Base-by-base conservation (phyloP, 441 rosid species). In the Omphalea diandra region DNA sequence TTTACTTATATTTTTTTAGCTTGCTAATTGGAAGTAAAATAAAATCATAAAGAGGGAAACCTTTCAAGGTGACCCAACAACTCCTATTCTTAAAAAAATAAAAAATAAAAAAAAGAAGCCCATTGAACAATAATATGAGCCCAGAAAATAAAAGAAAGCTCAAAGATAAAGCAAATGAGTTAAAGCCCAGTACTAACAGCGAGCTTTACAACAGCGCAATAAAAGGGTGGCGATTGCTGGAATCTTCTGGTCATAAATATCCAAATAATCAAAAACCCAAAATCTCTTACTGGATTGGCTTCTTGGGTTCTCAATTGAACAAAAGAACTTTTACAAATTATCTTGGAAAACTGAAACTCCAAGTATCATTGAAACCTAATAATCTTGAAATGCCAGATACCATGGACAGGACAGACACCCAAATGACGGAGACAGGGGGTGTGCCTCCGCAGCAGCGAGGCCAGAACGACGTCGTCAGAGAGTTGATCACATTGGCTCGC, bases 401-500 rank as follows among this genome's bases (percentile, higher is more conserved):
- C 63, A 84, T 84, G 91, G 87, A 86, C 66, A 67, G 58, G 35
- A 71, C 49, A 59, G 82, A 86, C 71, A 17, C 79, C 46, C 83
- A 85, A 26, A 88, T 87, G 90, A 82, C 75, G 81, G 93, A 89
- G 5, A 75, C 72, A 22, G 86, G 80, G 69, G 63, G 62, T 2
- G 54, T 80, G 27, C 33, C 68, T 1, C 55, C 75, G 9, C 73
- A 9, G 18, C 84, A 31, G 15, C 78, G 43, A 47, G 68, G 64
- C 49, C 76, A 80, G 3, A 66, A 64, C 22, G 70, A 67, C 61
- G 71, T 36, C 69, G 83, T 69, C 4, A 75, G 73, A 65, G 89
- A 87, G 70, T 70, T 90, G 29, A 88, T 95, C 70, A 35, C 89
- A 41, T 75, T 80, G 69, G 98, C 98, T 69, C 93, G 93, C 66